A percentile compares a stretch with the other conserved stretches of the same genome.
phyloP scores from a whole-genome alignment of 2,329 filamentous ascomycete species.

The Blastomyces emzantsi region DNA sequence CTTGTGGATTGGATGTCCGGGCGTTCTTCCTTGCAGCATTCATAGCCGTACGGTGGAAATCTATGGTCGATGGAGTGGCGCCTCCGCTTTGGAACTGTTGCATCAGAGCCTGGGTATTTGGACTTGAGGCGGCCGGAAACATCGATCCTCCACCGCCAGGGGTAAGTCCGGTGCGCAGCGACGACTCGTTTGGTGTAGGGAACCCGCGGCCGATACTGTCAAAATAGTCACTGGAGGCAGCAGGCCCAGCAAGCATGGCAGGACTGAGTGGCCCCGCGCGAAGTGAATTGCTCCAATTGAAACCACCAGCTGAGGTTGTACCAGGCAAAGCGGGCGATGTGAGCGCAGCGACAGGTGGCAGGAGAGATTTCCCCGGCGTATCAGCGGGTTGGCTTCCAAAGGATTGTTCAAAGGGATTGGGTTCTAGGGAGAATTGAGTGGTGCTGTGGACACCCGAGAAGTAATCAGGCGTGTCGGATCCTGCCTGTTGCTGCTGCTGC shows the following conservation, averaged over 20 bases:
- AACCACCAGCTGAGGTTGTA: conserved; percentile 57
- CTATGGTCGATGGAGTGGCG: conserved; percentile 79
- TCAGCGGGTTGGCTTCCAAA: conserved; percentile 63
- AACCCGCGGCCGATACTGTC: conserved; percentile 77
- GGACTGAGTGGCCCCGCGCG: conserved; percentile 89
- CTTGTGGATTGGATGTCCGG: conserved; percentile 37
- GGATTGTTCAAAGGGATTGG: conserved; percentile 95
- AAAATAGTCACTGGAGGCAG: conserved; percentile 72
- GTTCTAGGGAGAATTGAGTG: conserved; percentile 54
- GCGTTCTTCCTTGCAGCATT: conserved; percentile 58
- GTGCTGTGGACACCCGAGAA: conserved; percentile 53
- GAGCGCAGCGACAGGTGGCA: conserved; percentile 82
- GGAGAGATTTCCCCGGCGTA: conserved; percentile 70
- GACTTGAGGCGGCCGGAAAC: conserved; percentile 81
- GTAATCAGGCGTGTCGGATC: conserved; percentile 56
- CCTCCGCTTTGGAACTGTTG: conserved; percentile 69
- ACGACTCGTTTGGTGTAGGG: conserved; percentile 94
- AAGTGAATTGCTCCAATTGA: conserved; percentile 78
- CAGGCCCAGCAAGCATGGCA: conserved; percentile 86
- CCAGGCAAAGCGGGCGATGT: conserved; percentile 83
- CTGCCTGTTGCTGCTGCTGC: conserved; percentile 42
- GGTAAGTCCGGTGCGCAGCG: conserved; percentile 79
- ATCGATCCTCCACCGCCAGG: conserved; percentile 93
- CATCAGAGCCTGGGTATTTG: conserved; percentile 75
- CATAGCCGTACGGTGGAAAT: conserved; percentile 90